Conservation (phyloP, 805 yeast genomes). For the Candida pseudoglaebosa region DNA sequence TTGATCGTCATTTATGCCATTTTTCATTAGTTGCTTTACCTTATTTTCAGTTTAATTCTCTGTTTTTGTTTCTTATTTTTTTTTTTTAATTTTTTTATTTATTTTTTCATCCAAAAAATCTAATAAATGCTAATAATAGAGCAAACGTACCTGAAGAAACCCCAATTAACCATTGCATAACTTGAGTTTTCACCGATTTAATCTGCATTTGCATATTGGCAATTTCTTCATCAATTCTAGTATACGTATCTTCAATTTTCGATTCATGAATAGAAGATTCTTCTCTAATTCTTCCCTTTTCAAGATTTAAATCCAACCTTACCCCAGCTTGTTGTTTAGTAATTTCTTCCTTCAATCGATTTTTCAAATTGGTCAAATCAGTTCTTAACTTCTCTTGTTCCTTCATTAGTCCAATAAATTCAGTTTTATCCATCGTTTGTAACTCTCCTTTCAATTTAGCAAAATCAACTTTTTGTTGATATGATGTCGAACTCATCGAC, state of each 20-base stretch:
- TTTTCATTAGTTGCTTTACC: too few relatives aligned
- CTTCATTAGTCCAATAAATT: constrained; percentile 72
- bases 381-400: constrained; percentile 83
- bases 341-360: constrained; percentile 83
- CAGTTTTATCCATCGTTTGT: constrained; percentile 81
- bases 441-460: constrained; percentile 91
- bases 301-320: constrained; percentile 83
- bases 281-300: constrained; percentile 93
- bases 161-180: constrained; percentile 97
- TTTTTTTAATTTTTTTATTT: too few relatives aligned
- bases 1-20: too few relatives aligned
- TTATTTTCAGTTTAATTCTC: too few relatives aligned
- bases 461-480: constrained; percentile 95
- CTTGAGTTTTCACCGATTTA: constrained; percentile 92
- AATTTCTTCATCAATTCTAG: constrained; percentile 92
- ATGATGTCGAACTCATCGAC: constrained; percentile 75
- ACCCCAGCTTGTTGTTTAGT: constrained; percentile 88
- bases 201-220: constrained; percentile 94
- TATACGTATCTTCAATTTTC: constrained; percentile 90
- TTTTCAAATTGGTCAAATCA: constrained; percentile 82
- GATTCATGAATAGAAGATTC: constrained; percentile 90
- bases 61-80: too few relatives aligned
- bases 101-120: constrained; percentile 57
- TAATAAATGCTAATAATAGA: constrained; percentile 82
- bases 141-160: constrained; percentile 98